Percentiles rank a stretch among this genome's conserved stretches.
Evolutionary conservation across 2,329 filamentous ascomycete genomes (phyloP).

Genomic region (Amylocarpus encephaloides): DNA sequence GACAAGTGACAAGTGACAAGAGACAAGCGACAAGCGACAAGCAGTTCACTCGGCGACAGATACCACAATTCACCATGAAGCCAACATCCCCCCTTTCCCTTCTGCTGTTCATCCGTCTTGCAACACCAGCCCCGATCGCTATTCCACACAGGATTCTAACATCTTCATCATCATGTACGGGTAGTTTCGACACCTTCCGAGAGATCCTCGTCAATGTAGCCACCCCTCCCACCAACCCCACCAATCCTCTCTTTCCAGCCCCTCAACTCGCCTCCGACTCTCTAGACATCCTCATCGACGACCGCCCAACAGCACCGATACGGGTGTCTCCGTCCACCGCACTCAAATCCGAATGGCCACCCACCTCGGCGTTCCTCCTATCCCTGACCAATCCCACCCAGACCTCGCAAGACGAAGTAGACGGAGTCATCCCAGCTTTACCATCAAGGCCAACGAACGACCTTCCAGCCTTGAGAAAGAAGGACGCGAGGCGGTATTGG

Average conservation of each 20-base stretch:
- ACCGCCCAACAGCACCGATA: constrained; percentile 23
- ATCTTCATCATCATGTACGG: constrained; percentile 8
- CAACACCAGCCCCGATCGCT: constrained; percentile 15
- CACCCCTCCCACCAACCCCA: constrained; percentile 14
- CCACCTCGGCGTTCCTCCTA: constrained; percentile 21
- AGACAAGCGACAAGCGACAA: background rate
- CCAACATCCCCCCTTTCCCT: constrained; percentile 23
- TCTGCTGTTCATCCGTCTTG: constrained; percentile 22
- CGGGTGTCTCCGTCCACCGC: constrained; percentile 17
- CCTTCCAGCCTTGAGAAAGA: constrained; percentile 18
- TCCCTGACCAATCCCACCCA: constrained; percentile 17
- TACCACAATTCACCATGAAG: constrained; percentile 17
- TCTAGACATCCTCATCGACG: constrained; percentile 20
- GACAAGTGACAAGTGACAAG: background rate
- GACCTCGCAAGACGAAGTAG: background rate
- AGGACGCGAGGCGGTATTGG: constrained; percentile 23
- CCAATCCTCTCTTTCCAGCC: constrained; percentile 23
- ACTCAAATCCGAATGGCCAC: constrained; percentile 19
- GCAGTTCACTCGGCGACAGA: background rate
- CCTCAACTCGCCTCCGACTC: constrained; percentile 17
- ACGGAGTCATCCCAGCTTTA: background rate
- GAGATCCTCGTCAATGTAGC: constrained; percentile 9
- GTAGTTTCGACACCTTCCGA: constrained; percentile 1
- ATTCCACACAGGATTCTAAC: constrained; percentile 3
- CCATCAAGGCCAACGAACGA: constrained; percentile 23